Percentiles rank a stretch among this genome's conserved stretches.
These are phyloP conservation scores for Sinapis alba DNA, from an alignment of 441 rosid species.

Conservation along the genomic window DNA sequence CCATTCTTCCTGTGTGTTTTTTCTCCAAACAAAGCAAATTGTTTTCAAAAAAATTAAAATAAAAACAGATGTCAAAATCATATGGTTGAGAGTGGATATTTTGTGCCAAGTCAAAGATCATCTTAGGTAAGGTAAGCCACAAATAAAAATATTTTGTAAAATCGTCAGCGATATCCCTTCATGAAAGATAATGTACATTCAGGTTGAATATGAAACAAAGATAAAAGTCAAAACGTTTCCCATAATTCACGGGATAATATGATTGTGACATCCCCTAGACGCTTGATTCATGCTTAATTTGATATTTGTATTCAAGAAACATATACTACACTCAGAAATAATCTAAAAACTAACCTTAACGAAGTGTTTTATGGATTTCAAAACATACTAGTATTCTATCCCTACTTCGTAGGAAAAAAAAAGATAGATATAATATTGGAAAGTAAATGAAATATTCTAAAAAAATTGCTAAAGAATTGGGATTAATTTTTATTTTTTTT, in stretches of 20 bases:
- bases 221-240: constrained; percentile 29
- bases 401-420: too few species aligned
- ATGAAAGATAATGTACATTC: background rate
- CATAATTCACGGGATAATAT: constrained; percentile 26
- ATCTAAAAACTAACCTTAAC: background rate
- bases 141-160: background rate
- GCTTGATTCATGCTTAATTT: constrained; percentile 29
- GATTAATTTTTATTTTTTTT: too few species aligned
- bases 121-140: constrained; percentile 27
- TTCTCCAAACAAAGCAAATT: background rate
- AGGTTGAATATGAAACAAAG: constrained; percentile 15
- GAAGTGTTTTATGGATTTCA: background rate
- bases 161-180: constrained; percentile 25
- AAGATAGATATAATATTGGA: too few species aligned
- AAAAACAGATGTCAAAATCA: background rate
- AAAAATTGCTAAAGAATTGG: too few species aligned
- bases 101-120: constrained; percentile 35
- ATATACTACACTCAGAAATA: background rate
- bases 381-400: too few species aligned
- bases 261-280: constrained; percentile 15
- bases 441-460: too few species aligned
- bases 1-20: constrained; percentile 75
- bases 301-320: constrained; percentile 4
- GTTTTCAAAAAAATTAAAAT: background rate
- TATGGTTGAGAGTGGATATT: constrained; percentile 17